A percentile compares a stretch with the other conserved stretches of the same genome.
phyloP scores from a whole-genome alignment of 495 filamentous ascomycete species.

The Aspergillus carlsbadensis region DNA sequence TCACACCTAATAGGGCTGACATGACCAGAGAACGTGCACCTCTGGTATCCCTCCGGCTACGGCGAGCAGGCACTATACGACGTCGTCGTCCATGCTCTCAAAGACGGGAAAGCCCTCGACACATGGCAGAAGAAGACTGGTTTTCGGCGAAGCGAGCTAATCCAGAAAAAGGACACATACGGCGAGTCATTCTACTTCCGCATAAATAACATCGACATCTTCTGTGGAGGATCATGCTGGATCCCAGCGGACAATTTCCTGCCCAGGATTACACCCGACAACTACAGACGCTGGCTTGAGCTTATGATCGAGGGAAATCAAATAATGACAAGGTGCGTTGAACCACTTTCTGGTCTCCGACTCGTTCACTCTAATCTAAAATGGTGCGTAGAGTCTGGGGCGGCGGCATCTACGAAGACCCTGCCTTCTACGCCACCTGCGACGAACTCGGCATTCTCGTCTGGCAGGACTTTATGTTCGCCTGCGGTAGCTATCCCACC shows the following conservation, averaged over 20 bases:
- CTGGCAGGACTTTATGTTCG: slow-evolving; percentile 85
- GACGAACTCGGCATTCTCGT: slow-evolving; percentile 75
- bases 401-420: slow-evolving; percentile 73
- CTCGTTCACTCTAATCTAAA: slow-evolving; percentile 19
- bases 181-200: slow-evolving; percentile 84
- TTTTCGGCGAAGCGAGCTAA: slow-evolving; percentile 65
- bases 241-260: slow-evolving; percentile 83
- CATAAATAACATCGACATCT: slow-evolving; percentile 81
- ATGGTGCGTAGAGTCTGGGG: slow-evolving; percentile 62
- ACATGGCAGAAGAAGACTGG: slow-evolving; percentile 62
- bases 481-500: slow-evolving; percentile 75
- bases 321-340: slow-evolving; percentile 60
- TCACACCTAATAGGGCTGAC: slow-evolving; percentile 18
- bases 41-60: slow-evolving; percentile 82
- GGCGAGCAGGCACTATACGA: slow-evolving; percentile 73
- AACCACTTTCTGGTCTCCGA: neutral
- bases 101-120: slow-evolving; percentile 37
- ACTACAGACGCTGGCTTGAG: slow-evolving; percentile 72
- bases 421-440: slow-evolving; percentile 69
- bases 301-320: slow-evolving; percentile 68
- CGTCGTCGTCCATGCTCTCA: slow-evolving; percentile 56
- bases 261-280: slow-evolving; percentile 59
- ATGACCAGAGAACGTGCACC: slow-evolving; percentile 53
- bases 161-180: slow-evolving; percentile 65
- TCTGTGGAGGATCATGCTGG: slow-evolving; percentile 84